phyloP scores from a whole-genome alignment of 2,329 filamentous ascomycete species.

The Chrysoporthe austroafricana region DNA sequence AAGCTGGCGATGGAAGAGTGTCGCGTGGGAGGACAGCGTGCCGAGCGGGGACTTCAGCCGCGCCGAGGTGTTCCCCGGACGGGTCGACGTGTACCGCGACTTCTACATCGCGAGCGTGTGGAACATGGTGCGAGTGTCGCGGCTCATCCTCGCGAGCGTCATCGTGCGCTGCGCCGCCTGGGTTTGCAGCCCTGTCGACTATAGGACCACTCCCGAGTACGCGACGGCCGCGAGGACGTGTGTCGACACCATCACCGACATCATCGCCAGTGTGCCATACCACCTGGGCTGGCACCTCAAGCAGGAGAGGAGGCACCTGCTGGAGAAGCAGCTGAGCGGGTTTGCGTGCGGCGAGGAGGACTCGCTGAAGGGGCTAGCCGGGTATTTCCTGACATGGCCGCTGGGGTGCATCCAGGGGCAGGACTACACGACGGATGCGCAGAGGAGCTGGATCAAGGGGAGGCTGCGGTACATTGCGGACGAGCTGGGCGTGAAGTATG shows the following conservation, averaged over 20 bases:
- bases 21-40: slow-evolving; percentile 60
- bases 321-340: slow-evolving; percentile 44
- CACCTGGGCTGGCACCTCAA: slow-evolving; percentile 62
- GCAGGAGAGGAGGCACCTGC: slow-evolving; percentile 42
- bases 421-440: slow-evolving; percentile 63
- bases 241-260: slow-evolving; percentile 58
- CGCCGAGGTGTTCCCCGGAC: slow-evolving; percentile 63
- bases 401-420: slow-evolving; percentile 57
- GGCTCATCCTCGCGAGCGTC: slow-evolving; percentile 58
- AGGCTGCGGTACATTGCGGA: slow-evolving; percentile 58
- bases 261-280: slow-evolving; percentile 65
- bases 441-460: slow-evolving; percentile 59
- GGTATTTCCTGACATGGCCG: slow-evolving; percentile 64
- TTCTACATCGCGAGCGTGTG: slow-evolving; percentile 62
- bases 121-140: slow-evolving; percentile 58
- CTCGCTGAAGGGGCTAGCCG: slow-evolving; percentile 57
- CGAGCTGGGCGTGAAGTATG: slow-evolving; percentile 62
- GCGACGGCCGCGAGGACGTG: slow-evolving; percentile 56
- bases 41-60: slow-evolving; percentile 55
- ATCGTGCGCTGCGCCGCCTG: slow-evolving; percentile 64
- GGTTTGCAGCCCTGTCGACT: slow-evolving; percentile 63
- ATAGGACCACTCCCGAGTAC: slow-evolving; percentile 65
- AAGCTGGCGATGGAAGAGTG: slow-evolving; percentile 54
- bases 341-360: slow-evolving; percentile 57
- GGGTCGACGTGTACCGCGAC: slow-evolving; percentile 63